Evolutionary conservation across 805 yeast genomes (phyloP).

Genomic region (Saccharomycopsis oosterbeekiorum): DNA sequence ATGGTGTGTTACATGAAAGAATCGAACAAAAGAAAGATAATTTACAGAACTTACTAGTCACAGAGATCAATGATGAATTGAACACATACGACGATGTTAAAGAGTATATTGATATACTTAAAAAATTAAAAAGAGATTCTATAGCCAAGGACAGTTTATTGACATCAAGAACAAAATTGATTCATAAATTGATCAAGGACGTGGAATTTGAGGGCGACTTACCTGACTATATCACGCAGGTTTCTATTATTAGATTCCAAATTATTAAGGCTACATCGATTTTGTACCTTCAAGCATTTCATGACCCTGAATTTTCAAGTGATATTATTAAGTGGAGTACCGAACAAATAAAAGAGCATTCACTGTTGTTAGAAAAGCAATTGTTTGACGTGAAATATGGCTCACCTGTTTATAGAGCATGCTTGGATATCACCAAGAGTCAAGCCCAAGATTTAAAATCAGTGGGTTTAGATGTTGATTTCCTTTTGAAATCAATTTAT

Average conservation of each 20-base stretch:
- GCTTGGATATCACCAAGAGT: slow-evolving; percentile 42
- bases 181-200: slow-evolving; percentile 20
- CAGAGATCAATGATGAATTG: slow-evolving; percentile 18
- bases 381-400: slow-evolving; percentile 50
- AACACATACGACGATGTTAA: slow-evolving; percentile 13
- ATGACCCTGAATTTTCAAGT: slow-evolving; percentile 29
- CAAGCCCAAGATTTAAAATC: slow-evolving; percentile 55
- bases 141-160: slow-evolving; percentile 17
- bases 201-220: slow-evolving; percentile 43
- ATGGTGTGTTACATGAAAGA: slow-evolving; percentile 35
- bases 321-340: slow-evolving; percentile 70
- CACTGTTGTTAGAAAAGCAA: slow-evolving; percentile 53
- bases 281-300: slow-evolving; percentile 45
- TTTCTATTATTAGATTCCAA: slow-evolving; percentile 54
- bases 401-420: slow-evolving; percentile 42
- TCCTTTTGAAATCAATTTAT: slow-evolving; percentile 36
- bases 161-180: slow-evolving; percentile 11
- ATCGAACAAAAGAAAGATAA: slow-evolving; percentile 23
- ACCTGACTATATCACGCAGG: slow-evolving; percentile 45
- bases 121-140: slow-evolving; percentile 8
- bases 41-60: slow-evolving; percentile 12
- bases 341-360: slow-evolving; percentile 50
- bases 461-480: slow-evolving; percentile 68
- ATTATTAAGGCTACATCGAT: slow-evolving; percentile 47
- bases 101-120: slow-evolving; percentile 13